Evolutionary conservation across 2,329 filamentous ascomycete species (phyloP).

Genomic region (Penicillium sp.): DNA sequence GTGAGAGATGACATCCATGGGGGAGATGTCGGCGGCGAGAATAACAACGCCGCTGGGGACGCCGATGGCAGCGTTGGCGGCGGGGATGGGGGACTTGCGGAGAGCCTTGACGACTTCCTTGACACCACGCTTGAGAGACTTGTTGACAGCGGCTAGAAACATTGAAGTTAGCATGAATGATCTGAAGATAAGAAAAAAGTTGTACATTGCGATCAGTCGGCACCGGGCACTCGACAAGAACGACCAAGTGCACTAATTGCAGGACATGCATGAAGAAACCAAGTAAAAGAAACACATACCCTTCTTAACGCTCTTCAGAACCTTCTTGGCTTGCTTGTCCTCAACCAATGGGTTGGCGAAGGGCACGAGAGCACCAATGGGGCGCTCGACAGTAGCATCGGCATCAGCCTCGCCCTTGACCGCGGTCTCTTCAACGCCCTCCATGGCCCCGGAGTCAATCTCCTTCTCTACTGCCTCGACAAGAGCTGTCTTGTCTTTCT

Average conservation of each 20-base stretch:
- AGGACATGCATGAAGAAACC: not conserved
- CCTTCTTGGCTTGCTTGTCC: constrained; percentile 51
- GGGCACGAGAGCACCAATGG: constrained; percentile 47
- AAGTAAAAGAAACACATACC: constrained; percentile 31
- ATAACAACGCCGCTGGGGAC: constrained; percentile 73
- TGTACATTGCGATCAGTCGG: not conserved
- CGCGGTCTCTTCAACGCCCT: constrained; percentile 34
- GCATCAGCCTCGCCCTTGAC: constrained; percentile 26
- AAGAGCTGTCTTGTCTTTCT: constrained; percentile 41
- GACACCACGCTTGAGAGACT: constrained; percentile 93
- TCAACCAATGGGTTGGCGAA: constrained; percentile 51
- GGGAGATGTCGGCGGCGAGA: constrained; percentile 94
- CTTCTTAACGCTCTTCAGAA: constrained; percentile 52
- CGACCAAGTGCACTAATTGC: not conserved
- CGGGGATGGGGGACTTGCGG: constrained; percentile 76
- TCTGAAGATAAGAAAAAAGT: constrained; percentile 2
- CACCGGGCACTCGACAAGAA: not conserved
- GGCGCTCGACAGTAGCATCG: constrained; percentile 33
- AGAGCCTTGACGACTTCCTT: constrained; percentile 99
- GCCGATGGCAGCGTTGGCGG: constrained; percentile 58
- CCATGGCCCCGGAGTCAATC: constrained; percentile 36
- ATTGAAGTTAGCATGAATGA: constrained; percentile 18
- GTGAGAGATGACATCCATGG: constrained; percentile 97
- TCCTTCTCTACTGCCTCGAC: constrained; percentile 42
- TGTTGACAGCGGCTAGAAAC: constrained; percentile 78